phyloP scores from a whole-genome alignment of 139 green algal species.

The Chlamydomonas sp. region DNA sequence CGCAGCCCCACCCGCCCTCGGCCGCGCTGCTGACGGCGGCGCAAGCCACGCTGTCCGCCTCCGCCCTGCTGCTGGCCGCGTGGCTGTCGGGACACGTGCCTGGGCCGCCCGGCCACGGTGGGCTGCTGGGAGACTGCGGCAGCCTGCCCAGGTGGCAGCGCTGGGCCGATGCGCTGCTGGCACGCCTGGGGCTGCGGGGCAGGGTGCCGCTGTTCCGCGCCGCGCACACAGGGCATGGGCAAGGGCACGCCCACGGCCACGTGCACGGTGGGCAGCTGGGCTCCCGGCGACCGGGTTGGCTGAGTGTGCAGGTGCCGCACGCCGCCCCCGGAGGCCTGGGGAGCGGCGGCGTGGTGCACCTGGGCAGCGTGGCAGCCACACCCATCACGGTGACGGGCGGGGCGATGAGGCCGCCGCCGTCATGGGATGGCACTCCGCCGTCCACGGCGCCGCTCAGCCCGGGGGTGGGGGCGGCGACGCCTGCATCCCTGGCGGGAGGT shows the following conservation, averaged over 20 bases:
- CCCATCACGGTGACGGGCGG: no score
- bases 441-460: no score
- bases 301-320: not conserved
- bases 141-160: not conserved
- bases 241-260: not conserved
- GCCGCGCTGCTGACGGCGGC: slow-evolving; percentile 21
- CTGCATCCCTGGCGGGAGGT: no score
- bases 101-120: not conserved
- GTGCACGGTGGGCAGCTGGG: not conserved
- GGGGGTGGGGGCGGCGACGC: no score
- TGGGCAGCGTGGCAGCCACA: not conserved
- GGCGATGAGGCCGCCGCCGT: no score
- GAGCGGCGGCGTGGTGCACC: not conserved
- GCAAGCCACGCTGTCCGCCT: slow-evolving; percentile 8
- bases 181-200: not conserved
- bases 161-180: no score
- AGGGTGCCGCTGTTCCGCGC: not conserved
- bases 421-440: no score
- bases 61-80: not conserved
- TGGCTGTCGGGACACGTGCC: not conserved
- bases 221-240: not conserved
- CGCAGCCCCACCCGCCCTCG: not conserved
- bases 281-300: not conserved
- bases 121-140: no score
- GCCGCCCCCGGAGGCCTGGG: no score